Base-by-base conservation (phyloP, 352 stramenopile genomes). In the Pilasporangium apinafurcum region DNA sequence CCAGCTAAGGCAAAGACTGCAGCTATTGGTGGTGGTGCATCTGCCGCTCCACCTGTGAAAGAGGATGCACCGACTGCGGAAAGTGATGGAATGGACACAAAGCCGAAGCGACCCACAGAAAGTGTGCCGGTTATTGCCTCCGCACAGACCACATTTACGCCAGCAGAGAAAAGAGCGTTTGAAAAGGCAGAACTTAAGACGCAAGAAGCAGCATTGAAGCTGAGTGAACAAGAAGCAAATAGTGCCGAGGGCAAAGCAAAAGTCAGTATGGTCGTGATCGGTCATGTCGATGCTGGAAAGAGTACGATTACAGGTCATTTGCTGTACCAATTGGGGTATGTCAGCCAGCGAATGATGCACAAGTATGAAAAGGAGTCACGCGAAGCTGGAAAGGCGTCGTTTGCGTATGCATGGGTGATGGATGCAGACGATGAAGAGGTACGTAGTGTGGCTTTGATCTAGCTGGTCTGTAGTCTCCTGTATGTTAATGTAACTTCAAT, bases 281-380 rank as follows among this genome's bases (percentile, higher is more conserved):
- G 96, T 13, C 96, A 99, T 52, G 96, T 99, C 12, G 96, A 99
- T 67, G 89, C 92, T 3, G 96, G 96, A 25, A 99, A 98, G 76
- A 98, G 87, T 34, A 98, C 96, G 1, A 84, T 98, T 50, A 98
- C 95, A 35, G 96, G 96, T 1, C 95, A 98, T 46, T 68, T 98
- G 56, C 71, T 98, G 13, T 90, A 95, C 52, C 74, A 92, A 26
- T 60, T 96, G 0, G 82, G 86, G 33, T 91, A 96, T 62, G 82
- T 96, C 51, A 90, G 65, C 62, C 69, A 90, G 54, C 65, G 73
- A 26, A 59, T 86, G 22, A 87, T 96, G 70, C 86, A 95, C 66
- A 96, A 97, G 67, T 95, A 91, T 49, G 81, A 94, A 50, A 95
- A 93, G 46, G 83, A 96, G 47, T 89, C 89, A 5, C 68, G 80